Evolutionary conservation across 176 grass and related monocot species (phyloP), one percentile per base, ranked within the genome.

Genomic region (Carex myosuroides): DNA sequence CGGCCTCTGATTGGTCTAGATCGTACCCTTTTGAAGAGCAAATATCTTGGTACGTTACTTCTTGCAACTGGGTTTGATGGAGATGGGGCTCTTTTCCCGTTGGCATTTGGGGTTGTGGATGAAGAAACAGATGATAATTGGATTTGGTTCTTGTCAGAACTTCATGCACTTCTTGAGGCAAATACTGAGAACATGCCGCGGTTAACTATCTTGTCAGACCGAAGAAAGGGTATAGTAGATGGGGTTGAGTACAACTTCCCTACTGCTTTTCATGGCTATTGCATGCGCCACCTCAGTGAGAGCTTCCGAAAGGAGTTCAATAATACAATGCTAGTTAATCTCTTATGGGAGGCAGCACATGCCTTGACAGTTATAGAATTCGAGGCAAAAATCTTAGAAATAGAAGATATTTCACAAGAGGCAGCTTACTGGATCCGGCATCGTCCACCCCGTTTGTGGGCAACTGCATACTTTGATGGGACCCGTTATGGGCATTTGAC

Each of bases 141-240:
- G 96, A 77, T 95, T 70, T 98, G 96, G 96, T 98, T 98, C 75
- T 86, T 98, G 81, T 92, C 89, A 52, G 96, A 98, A 84, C 85
- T 98, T 56, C 96, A 95, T 67, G 86, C 92, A 60, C 83, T 98
- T 81, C 88, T 99, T 3, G 93, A 99, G 85, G 88, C 86, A 80
- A 99, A 99, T 85, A 99, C 96, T 9, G 96, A 95, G 79, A 93
- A 99, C 64, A 93, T 99, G 96, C 93, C 96, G 39, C 91, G 96
- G 81, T 91, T 99, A 56, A 95, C 96, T 41, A 93, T 99, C 20
- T 82, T 99, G 52, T 99, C 96, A 4, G 96, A 99, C 42, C 88
- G 96, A 82, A 80, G 89, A 83, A 95, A 93, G 56, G 96, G 96
- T 53, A 99, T 99, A 29, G 64, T 85, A 61, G 96, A 99, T 89